Evolutionary conservation across 176 grass and related monocot genomes (phyloP), one percentile per base, ranked within the genome.

Genomic region (Rhynchospora pubera): DNA sequence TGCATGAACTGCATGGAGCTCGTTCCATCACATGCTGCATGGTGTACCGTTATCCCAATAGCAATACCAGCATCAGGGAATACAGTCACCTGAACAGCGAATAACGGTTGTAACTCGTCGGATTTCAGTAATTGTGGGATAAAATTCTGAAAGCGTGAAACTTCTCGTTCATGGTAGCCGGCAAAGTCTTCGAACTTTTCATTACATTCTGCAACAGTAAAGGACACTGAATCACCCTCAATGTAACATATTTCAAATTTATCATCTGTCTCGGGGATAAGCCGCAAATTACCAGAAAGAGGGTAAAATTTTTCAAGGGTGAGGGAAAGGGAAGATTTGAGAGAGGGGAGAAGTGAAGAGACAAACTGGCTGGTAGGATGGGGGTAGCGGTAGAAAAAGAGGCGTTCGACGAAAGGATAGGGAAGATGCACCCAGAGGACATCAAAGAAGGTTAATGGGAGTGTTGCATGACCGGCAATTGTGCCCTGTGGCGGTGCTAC

Each of bases 241-340:
- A 72, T 59, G 19, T 87, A 87, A 59, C 44, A 76, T 24, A 77
- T 48, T 58, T 87, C 85, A 7, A 78, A 60, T 2, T 26, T 70
- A 57, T 83, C 61, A 0, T 77, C 42, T 15, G 57, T 87, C 2
- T n/a, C 57, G 5, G 80, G 60, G n/a, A 30, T 68, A 13, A 5
- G 80, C 12, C 85, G 67, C 59, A 59, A 26, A 52, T 18, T 32
- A 9, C 80, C 85, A 28, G 85, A 70, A 2, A 87, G 19, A 3
- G 80, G 80, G 57, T 77, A 87, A 60, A 68, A 87, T 42, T 34
- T 81, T 10, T 48, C 53, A 57, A 87, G 86, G 19, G 81, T 30
- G n/a, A 70, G 71, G 8, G 85, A 83, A 18, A 87, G 85, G 8
- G 80, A 81, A 32, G 82, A 39, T 69, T 65, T 51, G 47, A 82